Evolutionary conservation across 2,329 filamentous ascomycete species (phyloP).

Genomic region (Penicillium italicum): DNA sequence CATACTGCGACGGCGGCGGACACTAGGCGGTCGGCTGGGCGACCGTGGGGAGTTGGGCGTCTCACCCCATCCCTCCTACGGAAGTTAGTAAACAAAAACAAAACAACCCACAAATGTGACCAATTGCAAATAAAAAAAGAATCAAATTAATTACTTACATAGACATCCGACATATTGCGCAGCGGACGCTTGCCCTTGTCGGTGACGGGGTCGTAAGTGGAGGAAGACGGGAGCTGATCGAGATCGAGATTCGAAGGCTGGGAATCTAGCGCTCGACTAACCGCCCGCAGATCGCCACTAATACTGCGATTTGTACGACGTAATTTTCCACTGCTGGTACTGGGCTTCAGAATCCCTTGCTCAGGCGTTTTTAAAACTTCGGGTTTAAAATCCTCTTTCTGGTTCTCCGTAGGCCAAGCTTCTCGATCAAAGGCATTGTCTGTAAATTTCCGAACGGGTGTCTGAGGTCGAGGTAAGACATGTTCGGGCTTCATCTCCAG

Average conservation of each 20-base stretch:
- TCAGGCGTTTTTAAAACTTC: conserved; percentile 36
- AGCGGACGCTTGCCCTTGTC: conserved; percentile 83
- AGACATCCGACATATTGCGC: conserved; percentile 88
- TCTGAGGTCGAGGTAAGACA: conserved; percentile 32
- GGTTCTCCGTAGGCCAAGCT: conserved; percentile 31
- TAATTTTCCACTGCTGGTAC: conserved; percentile 56
- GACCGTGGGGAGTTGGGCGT: conserved; percentile 80
- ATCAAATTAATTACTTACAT: conserved; percentile 61
- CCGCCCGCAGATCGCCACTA: conserved; percentile 73
- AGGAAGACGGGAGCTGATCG: conserved; percentile 47
- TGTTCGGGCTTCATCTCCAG: conserved; percentile 43
- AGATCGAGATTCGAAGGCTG: conserved; percentile 37
- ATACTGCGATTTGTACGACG: conserved; percentile 63
- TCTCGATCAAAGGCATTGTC: conserved; percentile 33
- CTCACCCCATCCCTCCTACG: conserved; percentile 88
- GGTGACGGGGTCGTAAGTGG: conserved; percentile 68
- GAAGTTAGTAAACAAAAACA: conserved; percentile 29
- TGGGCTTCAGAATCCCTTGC: conserved; percentile 31
- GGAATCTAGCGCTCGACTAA: conserved; percentile 51
- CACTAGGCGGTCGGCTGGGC: conserved; percentile 88
- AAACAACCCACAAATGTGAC: conserved; percentile 16
- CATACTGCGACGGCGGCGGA: conserved; percentile 96
- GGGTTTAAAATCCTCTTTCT: background rate
- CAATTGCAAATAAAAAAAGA: conserved; percentile 11
- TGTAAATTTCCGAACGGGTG: conserved; percentile 33